These are phyloP conservation scores for Silene latifolia DNA, from an alignment of 148 eudicot species.

Conservation along the genomic window DNA sequence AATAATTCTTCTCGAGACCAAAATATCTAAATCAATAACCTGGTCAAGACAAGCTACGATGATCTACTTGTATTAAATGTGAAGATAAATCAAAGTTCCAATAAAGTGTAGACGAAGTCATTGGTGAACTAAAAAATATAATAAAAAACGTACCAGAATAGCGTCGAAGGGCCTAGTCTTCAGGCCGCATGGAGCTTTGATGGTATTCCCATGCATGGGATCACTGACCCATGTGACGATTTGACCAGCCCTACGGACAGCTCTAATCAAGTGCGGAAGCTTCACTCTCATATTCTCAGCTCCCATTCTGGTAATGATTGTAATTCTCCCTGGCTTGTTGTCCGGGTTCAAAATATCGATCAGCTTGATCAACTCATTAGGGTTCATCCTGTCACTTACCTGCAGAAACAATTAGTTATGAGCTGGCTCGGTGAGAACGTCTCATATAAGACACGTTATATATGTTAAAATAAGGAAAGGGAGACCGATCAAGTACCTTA, in stretches of 20 bases:
- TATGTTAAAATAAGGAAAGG: background rate
- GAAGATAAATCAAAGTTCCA: background rate
- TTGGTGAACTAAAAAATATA: slow-evolving; percentile 7
- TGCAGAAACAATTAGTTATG: slow-evolving; percentile 25
- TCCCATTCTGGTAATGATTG: slow-evolving; percentile 89
- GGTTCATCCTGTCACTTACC: slow-evolving; percentile 97
- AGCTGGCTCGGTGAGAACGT: too few species aligned
- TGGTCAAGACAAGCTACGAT: background rate
- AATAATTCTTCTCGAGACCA: background rate
- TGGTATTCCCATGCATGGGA: slow-evolving; percentile 94
- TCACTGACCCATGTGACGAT: slow-evolving; percentile 95
- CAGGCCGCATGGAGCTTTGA: slow-evolving; percentile 91
- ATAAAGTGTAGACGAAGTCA: background rate
- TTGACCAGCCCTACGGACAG: slow-evolving; percentile 85
- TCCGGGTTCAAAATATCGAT: slow-evolving; percentile 81
- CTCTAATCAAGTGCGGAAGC: slow-evolving; percentile 92
- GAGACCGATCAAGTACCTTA: slow-evolving; percentile 45
- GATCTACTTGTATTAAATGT: background rate
- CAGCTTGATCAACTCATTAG: slow-evolving; percentile 74
- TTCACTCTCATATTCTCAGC: slow-evolving; percentile 99
- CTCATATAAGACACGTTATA: background rate
- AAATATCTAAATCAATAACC: background rate
- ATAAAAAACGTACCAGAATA: slow-evolving; percentile 55
- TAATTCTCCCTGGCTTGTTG: slow-evolving; percentile 88
- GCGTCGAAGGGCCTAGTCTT: slow-evolving; percentile 95